Conservation (phyloP, 2,329 filamentous ascomycete species). For the Neurospora sp. region DNA sequence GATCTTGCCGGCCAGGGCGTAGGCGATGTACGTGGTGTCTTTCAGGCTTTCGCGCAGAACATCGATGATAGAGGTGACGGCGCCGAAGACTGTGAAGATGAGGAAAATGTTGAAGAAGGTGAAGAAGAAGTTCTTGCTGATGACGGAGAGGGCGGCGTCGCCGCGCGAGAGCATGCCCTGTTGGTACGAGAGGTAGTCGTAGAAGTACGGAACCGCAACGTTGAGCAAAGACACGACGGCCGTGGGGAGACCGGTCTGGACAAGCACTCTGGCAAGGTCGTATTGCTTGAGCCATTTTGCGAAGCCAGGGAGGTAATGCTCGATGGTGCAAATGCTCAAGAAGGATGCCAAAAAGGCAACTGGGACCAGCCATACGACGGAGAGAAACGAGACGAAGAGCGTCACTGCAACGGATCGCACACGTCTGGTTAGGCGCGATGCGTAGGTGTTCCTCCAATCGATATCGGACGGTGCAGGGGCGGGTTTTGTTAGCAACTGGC, state of each 20-base stretch:
- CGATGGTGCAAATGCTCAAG: slow-evolving; percentile 71
- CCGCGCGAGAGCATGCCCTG: slow-evolving; percentile 95
- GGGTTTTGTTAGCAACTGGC: slow-evolving; percentile 72
- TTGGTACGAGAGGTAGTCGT: slow-evolving; percentile 81
- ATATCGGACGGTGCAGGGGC: slow-evolving; percentile 86
- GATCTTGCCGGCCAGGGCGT: slow-evolving; percentile 64
- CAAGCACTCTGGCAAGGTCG: slow-evolving; percentile 60
- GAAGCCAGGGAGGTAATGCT: slow-evolving; percentile 60
- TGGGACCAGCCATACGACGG: slow-evolving; percentile 78
- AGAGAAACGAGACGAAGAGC: slow-evolving; percentile 68
- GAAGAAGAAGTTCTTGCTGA: slow-evolving; percentile 99
- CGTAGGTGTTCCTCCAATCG: slow-evolving; percentile 91
- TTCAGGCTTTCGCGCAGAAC: slow-evolving; percentile 64
- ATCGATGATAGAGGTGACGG: slow-evolving; percentile 64
- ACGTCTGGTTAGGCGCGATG: slow-evolving; percentile 63
- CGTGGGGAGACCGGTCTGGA: slow-evolving; percentile 83
- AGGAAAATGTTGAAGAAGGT: slow-evolving; percentile 99
- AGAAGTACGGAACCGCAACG: slow-evolving; percentile 82
- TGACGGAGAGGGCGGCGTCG: slow-evolving; percentile 86
- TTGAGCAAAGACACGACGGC: slow-evolving; percentile 79
- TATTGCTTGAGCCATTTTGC: slow-evolving; percentile 59
- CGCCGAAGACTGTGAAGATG: slow-evolving; percentile 81
- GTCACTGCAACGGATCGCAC: slow-evolving; percentile 77
- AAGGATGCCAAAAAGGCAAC: slow-evolving; percentile 70
- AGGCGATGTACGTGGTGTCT: slow-evolving; percentile 70